phyloP scores from a whole-genome alignment of 805 yeast species.

The Schizosaccharomyces pombe region DNA sequence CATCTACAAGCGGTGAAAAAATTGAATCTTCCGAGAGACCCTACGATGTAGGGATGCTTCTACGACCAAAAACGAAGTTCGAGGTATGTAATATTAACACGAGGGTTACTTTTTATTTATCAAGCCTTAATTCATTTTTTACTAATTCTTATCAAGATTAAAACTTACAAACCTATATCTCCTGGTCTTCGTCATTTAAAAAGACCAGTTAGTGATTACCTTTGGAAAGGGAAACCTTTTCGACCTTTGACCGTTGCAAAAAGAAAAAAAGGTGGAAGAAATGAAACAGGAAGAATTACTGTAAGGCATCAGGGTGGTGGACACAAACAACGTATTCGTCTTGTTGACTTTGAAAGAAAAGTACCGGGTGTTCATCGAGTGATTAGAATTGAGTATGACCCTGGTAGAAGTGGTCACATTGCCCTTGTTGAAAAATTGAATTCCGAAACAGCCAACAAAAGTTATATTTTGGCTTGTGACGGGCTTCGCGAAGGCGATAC shows the following conservation, averaged over 20 bases:
- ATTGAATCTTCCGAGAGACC: not conserved
- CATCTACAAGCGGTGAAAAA: not conserved
- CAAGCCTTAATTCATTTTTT: not conserved
- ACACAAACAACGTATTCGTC: conserved; percentile 64
- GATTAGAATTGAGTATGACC: conserved; percentile 80
- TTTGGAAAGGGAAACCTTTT: conserved; percentile 68
- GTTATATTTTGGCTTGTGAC: conserved; percentile 75
- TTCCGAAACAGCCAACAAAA: conserved; percentile 32
- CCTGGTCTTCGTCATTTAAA: conserved; percentile 36
- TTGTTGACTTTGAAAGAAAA: conserved; percentile 51
- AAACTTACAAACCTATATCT: conserved; percentile 8
- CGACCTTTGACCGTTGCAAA: conserved; percentile 49
- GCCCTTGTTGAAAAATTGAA: conserved; percentile 47
- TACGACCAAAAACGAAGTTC: not conserved
- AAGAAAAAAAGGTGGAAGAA: conserved; percentile 66
- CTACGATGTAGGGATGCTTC: not conserved
- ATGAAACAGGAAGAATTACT: conserved; percentile 66
- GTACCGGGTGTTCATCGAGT: conserved; percentile 56
- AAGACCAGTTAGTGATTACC: conserved; percentile 64
- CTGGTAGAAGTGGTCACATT: conserved; percentile 79
- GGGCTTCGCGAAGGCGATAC: conserved; percentile 83
- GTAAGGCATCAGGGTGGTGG: conserved; percentile 96
- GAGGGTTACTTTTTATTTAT: not conserved
- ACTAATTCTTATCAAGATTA: conserved; percentile 2
- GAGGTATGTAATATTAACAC: not conserved